Evolutionary conservation across 2,329 filamentous ascomycete genomes (phyloP).

Genomic region (Lomentospora prolificans): DNA sequence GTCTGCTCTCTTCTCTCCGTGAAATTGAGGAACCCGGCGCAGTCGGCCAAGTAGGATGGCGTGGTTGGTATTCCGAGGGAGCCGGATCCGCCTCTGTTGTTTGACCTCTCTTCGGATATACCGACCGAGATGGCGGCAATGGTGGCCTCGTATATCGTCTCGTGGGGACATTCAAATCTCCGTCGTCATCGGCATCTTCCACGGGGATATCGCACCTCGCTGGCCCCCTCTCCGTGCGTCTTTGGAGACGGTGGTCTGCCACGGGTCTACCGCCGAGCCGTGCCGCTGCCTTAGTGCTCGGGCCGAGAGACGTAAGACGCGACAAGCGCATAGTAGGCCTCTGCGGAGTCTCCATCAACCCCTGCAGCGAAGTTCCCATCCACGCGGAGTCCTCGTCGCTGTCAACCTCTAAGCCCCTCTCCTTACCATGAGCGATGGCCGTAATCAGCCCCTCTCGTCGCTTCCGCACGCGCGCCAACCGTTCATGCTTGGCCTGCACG

Average conservation of each 20-base stretch:
- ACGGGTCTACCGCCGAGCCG: too few relatives aligned
- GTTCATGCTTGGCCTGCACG: conserved; percentile 24
- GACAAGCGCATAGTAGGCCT: neutral
- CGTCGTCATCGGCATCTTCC: neutral
- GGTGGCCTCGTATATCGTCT: neutral
- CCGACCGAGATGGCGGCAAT: too few relatives aligned
- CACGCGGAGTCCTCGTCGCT: conserved; percentile 18
- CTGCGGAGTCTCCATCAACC: conserved; percentile 23
- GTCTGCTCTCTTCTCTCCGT: neutral
- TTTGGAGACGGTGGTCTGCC: too few relatives aligned
- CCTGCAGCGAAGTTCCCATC: conserved; percentile 28
- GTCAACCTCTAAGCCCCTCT: conserved; percentile 16
- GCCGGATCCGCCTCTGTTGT: too few relatives aligned
- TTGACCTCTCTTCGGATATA: too few relatives aligned
- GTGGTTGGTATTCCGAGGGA: too few relatives aligned
- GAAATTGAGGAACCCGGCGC: neutral
- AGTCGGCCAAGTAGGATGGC: neutral
- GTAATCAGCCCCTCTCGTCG: conserved; percentile 24
- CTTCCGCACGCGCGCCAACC: conserved; percentile 20
- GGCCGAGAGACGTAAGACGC: neutral
- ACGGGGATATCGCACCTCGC: neutral
- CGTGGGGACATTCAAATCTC: neutral
- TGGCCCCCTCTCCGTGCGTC: neutral
- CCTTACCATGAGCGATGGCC: conserved; percentile 8
- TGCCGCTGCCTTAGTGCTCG: neutral